Percentiles rank a stretch among this genome's conserved stretches.
phyloP scores from a whole-genome alignment of 192 early-diverging fungal species.

The Dispira simplex region DNA sequence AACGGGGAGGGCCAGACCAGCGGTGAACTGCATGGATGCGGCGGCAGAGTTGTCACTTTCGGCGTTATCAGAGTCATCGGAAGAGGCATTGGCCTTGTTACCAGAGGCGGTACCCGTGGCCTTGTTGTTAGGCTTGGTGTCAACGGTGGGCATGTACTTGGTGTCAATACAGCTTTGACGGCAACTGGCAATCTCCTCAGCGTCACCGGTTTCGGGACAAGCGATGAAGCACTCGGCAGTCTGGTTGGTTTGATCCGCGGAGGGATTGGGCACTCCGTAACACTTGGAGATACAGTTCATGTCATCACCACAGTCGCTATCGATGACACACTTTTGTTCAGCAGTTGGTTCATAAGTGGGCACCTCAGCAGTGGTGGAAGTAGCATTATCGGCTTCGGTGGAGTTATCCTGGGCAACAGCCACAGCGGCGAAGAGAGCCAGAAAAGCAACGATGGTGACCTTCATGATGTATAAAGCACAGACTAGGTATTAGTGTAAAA shows the following conservation, averaged over 20 bases:
- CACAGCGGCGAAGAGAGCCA: background rate
- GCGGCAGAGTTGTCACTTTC: background rate
- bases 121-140: background rate
- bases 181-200: background rate
- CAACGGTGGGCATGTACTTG: conserved; percentile 6
- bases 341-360: conserved; percentile 5
- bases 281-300: conserved; percentile 4
- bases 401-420: conserved; percentile 2
- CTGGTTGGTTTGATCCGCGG: background rate
- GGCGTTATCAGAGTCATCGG: background rate
- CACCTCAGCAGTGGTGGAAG: background rate
- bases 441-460: background rate
- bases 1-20: conserved; percentile 3
- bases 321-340: conserved; percentile 3
- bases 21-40: background rate
- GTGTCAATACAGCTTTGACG: conserved; percentile 5
- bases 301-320: conserved; percentile 8
- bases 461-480: background rate
- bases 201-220: conserved; percentile 7
- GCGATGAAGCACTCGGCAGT: conserved; percentile 9
- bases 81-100: background rate
- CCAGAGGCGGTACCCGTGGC: background rate
- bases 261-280: conserved; percentile 10
- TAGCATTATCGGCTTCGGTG: background rate
- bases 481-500: background rate